Conservation (phyloP, 495 filamentous ascomycete species). For the Patellaria atrata region DNA sequence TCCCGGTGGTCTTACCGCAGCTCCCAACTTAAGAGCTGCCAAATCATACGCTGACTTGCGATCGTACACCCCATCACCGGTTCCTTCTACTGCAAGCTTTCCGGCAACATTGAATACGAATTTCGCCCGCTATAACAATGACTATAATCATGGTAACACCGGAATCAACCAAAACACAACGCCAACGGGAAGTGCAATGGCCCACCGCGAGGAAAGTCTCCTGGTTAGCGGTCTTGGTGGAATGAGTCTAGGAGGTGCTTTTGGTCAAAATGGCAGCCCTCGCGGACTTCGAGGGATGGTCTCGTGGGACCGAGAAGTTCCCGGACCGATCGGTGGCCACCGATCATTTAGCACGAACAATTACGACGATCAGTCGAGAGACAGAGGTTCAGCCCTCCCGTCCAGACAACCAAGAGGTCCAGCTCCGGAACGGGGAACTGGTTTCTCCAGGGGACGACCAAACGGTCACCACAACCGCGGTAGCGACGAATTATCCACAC, state of each 20-base stretch:
- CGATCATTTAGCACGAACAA: conserved; percentile 50
- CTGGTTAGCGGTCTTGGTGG: conserved; percentile 53
- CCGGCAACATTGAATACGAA: conserved; percentile 39
- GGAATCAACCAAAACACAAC: conserved; percentile 62
- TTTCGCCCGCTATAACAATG: conserved; percentile 7
- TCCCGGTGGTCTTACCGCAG: conserved; percentile 45
- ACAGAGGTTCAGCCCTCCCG: conserved; percentile 39
- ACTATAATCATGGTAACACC: conserved; percentile 38
- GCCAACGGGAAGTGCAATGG: conserved; percentile 52
- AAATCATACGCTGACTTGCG: conserved; percentile 95
- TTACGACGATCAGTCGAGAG: conserved; percentile 49
- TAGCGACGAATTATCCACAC: conserved; percentile 59
- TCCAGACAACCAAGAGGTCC: conserved; percentile 76
- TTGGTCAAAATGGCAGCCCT: conserved; percentile 45
- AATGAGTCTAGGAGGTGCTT: conserved; percentile 46
- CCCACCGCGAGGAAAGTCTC: conserved; percentile 49
- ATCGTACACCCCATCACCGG: conserved; percentile 88
- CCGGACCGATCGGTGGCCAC: conserved; percentile 79
- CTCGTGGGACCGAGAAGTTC: conserved; percentile 49
- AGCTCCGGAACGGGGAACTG: conserved; percentile 56
- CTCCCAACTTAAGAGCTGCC: conserved; percentile 74
- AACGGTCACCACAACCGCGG: conserved; percentile 71
- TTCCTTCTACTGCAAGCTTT: conserved; percentile 76
- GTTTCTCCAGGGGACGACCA: conserved; percentile 54
- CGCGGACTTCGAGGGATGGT: conserved; percentile 49